Conservation (phyloP, 2,329 filamentous ascomycete genomes). For the Aspergillus thermomutatus region DNA sequence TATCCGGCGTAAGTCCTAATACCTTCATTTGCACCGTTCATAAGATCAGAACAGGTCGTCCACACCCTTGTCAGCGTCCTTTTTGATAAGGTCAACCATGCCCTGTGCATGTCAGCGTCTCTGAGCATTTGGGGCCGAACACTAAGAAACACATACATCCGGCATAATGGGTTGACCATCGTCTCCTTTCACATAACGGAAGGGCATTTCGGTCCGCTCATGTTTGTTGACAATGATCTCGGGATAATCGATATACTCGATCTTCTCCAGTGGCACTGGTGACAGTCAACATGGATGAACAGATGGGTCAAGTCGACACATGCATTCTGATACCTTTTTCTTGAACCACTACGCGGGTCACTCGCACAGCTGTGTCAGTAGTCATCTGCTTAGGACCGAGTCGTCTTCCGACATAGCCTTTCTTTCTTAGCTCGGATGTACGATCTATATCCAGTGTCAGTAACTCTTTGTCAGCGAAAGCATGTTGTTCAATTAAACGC, state of each 20-base stretch:
- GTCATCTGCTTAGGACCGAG: constrained; percentile 96
- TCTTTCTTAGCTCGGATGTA: constrained; percentile 90
- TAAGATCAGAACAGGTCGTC: constrained; percentile 69
- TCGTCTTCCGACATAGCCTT: constrained; percentile 83
- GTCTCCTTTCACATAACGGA: constrained; percentile 80
- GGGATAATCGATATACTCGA: constrained; percentile 81
- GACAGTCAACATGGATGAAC: constrained; percentile 6
- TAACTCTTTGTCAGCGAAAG: not conserved
- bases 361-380: constrained; percentile 92
- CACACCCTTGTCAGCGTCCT: constrained; percentile 89
- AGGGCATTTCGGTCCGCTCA: constrained; percentile 96
- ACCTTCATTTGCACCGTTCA: not conserved
- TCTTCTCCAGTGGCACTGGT: constrained; percentile 70
- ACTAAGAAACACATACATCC: constrained; percentile 58
- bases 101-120: constrained; percentile 55
- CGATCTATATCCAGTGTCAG: constrained; percentile 60
- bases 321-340: constrained; percentile 60
- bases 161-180: constrained; percentile 87
- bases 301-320: not conserved
- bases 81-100: constrained; percentile 90
- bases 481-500: constrained; percentile 29
- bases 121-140: constrained; percentile 11
- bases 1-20: not conserved
- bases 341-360: constrained; percentile 85
- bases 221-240: constrained; percentile 87